Base-by-base conservation (phyloP, 352 stramenopile genomes). In the Phytophthora pistaciae region DNA sequence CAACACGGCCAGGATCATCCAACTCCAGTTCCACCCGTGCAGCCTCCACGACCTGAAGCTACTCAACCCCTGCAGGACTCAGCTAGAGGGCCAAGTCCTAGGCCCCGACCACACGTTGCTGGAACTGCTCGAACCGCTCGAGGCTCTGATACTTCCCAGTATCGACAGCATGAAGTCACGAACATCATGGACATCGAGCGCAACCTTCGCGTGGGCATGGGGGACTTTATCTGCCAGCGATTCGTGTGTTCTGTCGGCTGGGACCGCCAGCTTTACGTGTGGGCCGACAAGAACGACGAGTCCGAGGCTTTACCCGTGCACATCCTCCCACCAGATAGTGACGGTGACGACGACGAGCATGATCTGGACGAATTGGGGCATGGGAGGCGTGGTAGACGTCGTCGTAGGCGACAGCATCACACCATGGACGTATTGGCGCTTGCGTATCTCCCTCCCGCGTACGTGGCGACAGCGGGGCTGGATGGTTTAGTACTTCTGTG, bases 221-320 rank as follows among this genome's bases (percentile, higher is more conserved):
- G 85, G 21, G 84, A 94, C 70, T 94, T 88, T 66, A 91, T 92
- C 56, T 94, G 87, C 60, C 87, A 94, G 68, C 76, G 87, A 29
- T 92, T 93, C 52, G 85, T 94, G 52, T 92, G 84, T n/a, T 92
- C 82, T 42, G 85, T 93, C 1, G 90, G 90, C 20, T 97, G 90
- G 90, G 90, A 96, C 62, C 83, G 85, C n/a, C 78, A 79, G 21
- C 73, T 97, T 16, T 95, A 91, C 55, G 74, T 96, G 4, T 97
- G 88, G 88, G 88, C 84, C 20, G 90, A 97, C 75, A 92, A 92
- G 68, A 91, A 90, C 58, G 87, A 92, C 38, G 87, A 93, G 29
- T 88, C 81, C 29, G 85, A 91, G 53, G 83, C 84, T 44, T 63
- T 91, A 1, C 87, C 87, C 13, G 70, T 90, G 8, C 84, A 90